phyloP scores from a whole-genome alignment of 306 rosid genomes.

The Quercus rubra region DNA sequence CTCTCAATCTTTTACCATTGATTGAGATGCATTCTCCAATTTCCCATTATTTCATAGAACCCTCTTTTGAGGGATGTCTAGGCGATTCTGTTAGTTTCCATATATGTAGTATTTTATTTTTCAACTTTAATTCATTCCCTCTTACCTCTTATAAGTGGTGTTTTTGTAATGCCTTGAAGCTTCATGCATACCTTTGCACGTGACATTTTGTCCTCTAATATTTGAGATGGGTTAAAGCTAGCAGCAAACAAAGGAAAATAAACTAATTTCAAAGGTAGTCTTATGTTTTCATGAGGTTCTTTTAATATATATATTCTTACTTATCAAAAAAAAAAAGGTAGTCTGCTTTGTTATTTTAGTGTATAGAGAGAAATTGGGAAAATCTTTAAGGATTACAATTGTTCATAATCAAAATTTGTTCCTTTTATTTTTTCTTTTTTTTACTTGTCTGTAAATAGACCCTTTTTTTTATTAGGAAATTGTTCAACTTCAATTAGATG shows the following conservation, averaged over 20 bases:
- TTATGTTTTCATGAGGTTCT: no score
- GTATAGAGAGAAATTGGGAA: neutral
- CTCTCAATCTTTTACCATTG: constrained; percentile 14
- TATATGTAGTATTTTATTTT: neutral
- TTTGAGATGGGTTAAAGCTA: neutral
- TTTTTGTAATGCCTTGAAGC: neutral
- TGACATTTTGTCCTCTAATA: neutral
- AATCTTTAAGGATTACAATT: neutral
- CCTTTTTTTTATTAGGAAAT: neutral
- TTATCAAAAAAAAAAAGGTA: no score
- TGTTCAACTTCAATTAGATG: neutral
- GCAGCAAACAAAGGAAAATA: neutral
- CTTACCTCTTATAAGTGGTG: neutral
- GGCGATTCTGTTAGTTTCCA: neutral
- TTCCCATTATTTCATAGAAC: neutral
- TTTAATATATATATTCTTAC: no score
- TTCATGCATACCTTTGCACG: neutral
- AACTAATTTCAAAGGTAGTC: neutral
- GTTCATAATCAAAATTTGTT: neutral
- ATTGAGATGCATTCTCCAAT: neutral
- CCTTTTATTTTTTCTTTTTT: neutral
- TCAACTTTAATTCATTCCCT: neutral
- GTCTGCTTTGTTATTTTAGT: neutral
- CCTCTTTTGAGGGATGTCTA: neutral
- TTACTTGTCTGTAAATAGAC: neutral